Evolutionary conservation across 768 basidiomycete genomes (phyloP).

Genomic region (Amanita inopinata): DNA sequence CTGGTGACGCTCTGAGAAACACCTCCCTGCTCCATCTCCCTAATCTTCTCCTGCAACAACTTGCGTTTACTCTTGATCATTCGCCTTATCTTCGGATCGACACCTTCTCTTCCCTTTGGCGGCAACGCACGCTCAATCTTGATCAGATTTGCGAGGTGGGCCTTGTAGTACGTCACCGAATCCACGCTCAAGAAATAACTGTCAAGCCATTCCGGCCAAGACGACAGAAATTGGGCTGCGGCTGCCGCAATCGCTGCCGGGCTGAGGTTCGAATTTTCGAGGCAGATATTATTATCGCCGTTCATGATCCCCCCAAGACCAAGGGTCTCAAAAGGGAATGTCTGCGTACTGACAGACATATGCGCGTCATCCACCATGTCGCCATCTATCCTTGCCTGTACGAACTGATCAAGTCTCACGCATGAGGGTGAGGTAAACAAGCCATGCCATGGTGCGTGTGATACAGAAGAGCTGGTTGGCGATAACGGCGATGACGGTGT

Average conservation of each 20-base stretch:
- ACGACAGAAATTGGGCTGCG: conserved; percentile 6
- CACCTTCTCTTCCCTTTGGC: conserved; percentile 15
- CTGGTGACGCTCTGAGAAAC: conserved; percentile 25
- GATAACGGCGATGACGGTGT: neutral
- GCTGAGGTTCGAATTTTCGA: conserved; percentile 8
- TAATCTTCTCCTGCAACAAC: conserved; percentile 25
- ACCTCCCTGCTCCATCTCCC: conserved; percentile 17
- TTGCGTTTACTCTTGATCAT: conserved; percentile 31
- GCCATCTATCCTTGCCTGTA: conserved; percentile 2
- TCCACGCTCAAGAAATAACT: conserved; percentile 24
- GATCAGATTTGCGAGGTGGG: conserved; percentile 17
- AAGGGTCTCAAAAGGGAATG: conserved; percentile 15
- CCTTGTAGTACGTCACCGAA: conserved; percentile 23
- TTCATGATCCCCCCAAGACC: conserved; percentile 5
- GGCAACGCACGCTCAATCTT: conserved; percentile 22
- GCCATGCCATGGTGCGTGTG: neutral
- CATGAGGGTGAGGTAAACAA: neutral
- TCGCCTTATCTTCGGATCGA: conserved; percentile 31
- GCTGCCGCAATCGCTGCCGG: conserved; percentile 10
- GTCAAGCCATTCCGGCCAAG: conserved; percentile 34
- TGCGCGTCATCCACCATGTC: conserved; percentile 12
- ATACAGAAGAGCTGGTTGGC: neutral
- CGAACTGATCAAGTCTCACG: neutral
- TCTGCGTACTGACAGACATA: conserved; percentile 21
- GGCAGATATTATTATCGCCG: conserved; percentile 12